Percentiles rank a stretch among this genome's conserved stretches.
Conservation (phyloP, 2,329 filamentous ascomycete species). For the Pseudogymnoascus sp. region DNA sequence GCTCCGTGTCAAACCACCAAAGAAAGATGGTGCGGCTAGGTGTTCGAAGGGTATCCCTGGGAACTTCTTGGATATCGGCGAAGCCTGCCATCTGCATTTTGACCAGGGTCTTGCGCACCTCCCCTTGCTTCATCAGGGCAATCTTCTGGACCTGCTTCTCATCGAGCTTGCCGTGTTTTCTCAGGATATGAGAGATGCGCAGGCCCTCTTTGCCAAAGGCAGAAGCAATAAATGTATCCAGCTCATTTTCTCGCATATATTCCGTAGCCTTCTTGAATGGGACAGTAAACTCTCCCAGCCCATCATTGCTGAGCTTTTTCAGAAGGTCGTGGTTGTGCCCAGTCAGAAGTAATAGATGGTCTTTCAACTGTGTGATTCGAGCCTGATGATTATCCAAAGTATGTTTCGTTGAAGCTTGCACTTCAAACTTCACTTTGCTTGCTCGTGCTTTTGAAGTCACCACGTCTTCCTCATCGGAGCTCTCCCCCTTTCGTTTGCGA, state of each 20-base stretch:
- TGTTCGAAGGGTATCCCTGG: slow-evolving; percentile 73
- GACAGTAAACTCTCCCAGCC: slow-evolving; percentile 70
- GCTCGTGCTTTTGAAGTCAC: not conserved
- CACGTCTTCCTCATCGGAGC: slow-evolving; percentile 21
- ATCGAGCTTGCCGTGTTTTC: slow-evolving; percentile 85
- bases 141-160: slow-evolving; percentile 79
- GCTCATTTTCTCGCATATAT: slow-evolving; percentile 64
- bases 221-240: slow-evolving; percentile 74
- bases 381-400: slow-evolving; percentile 26
- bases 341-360: slow-evolving; percentile 65
- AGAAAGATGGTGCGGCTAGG: slow-evolving; percentile 82
- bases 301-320: slow-evolving; percentile 54
- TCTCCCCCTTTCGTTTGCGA: slow-evolving; percentile 17
- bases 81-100: slow-evolving; percentile 80
- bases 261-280: slow-evolving; percentile 69
- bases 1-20: slow-evolving; percentile 79
- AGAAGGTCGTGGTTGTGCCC: slow-evolving; percentile 64
- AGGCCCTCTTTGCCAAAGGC: slow-evolving; percentile 69
- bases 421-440: slow-evolving; percentile 46
- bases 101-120: slow-evolving; percentile 76
- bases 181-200: slow-evolving; percentile 76
- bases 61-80: slow-evolving; percentile 88
- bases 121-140: slow-evolving; percentile 75
- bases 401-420: slow-evolving; percentile 26
- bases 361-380: slow-evolving; percentile 54